Evolutionary conservation across 805 yeast species (phyloP), one percentile per base, ranked within the genome.

Genomic region (Ogataea haglerorum): DNA sequence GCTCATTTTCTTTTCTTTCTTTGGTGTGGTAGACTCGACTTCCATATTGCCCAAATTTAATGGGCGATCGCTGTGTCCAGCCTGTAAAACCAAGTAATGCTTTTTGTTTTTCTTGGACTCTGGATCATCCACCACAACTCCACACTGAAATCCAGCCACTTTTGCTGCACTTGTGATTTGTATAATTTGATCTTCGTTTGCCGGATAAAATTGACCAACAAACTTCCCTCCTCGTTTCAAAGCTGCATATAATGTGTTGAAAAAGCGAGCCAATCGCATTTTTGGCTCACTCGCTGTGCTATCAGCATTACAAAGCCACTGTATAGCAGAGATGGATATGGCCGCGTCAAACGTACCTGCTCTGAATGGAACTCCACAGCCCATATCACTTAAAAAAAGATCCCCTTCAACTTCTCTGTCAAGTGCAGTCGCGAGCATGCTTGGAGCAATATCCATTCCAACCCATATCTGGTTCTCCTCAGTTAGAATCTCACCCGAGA

Each of bases 291-390:
- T 82, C 28, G 73, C 70, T 3, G 87, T 64, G 5, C 87, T 74
- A 61, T 93, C 99, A 2, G 98, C 98, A 61, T 93, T 93, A 69
- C 97, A 90, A 30, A 93, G 75, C 99, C 99, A 93, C 63, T 93
- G 99, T 37, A 93, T 89, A 10, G 95, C 99, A 25, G 95, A 84
- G 47, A 93, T 88, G 18, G 95, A 83, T 23, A 93, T 86, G 1
- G 95, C 98, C 1, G 97, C 97, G 63, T 93, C 99, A 61, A 91
- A 93, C 0, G 95, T 74, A 36, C 99, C 99, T 2, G 98, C 87
- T 57, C 99, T 74, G 58, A 93, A 93, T 5, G 98, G 98, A 2
- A 93, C 74, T 24, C 99, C 99, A 39, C 74, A 71, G 21, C 99
- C 99, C 73, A 93, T 85, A 68, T 93, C 99, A 26, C 89, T 84